Evolutionary conservation across 139 green algal genomes (phyloP), one percentile per base, ranked within the genome.

Genomic region (Eudorina sp.): DNA sequence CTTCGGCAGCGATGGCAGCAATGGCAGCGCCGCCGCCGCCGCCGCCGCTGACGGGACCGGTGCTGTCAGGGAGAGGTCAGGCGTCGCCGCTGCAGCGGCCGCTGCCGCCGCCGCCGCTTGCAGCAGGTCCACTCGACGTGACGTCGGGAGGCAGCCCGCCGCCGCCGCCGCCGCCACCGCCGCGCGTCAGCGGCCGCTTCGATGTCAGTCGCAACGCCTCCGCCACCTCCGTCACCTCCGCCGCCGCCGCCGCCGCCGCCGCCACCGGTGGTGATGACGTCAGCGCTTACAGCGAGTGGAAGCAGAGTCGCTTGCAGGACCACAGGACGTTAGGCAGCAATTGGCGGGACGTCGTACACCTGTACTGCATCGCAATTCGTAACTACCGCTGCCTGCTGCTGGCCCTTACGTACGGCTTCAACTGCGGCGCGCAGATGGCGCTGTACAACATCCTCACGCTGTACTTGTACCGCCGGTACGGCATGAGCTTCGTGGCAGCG

Each of bases 381-480:
- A 97, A 97, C 92, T 95, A 95, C 88, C 90, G 90, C 25, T 90
- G 75, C 31, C 96, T 94, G 91, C 60, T 93, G 27, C 76, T 97
- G 41, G 88, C 80, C 23, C 23, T 94, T 6, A 94, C 90, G 48
- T 97, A 97, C 83, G 95, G 90, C n/a, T 91, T 92, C 78, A 95
- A 81, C 76, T 97, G 96, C 72, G 95, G 95, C 43, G 92, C 96
- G n/a, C 94, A 97, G 89, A 89, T 98, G 36, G 96, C 95, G 1
- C 93, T 96, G 51, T 92, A 96, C 92, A 97, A 97, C 91, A 88
- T 96, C n/a, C 69, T 96, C 21, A 66, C 91, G 31, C 41, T 91
- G 43, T 90, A 94, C 84, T 46, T 87, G 31, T 34, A 25, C 19
- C 3, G 51, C 14, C 48, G 76, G 31, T 83, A 70, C 51, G 31